Evolutionary conservation across 257 asterid genomes (phyloP).

Genomic region (Paulownia fortunei): DNA sequence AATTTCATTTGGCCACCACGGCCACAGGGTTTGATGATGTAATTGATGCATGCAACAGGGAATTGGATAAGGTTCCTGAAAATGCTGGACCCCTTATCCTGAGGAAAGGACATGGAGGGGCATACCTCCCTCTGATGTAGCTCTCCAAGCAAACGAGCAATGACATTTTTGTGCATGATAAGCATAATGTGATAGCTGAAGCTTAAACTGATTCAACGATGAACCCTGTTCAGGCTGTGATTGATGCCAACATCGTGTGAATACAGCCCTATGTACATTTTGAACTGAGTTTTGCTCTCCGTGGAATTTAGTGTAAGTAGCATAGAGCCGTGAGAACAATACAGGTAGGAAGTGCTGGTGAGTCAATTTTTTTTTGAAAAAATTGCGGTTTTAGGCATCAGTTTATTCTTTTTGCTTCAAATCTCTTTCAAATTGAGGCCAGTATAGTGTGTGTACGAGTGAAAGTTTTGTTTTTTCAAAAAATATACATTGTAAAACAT

Average conservation of each 20-base stretch:
- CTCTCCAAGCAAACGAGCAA: background rate
- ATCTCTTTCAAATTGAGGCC: constrained; percentile 37
- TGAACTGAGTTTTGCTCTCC: constrained; percentile 28
- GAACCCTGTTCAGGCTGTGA: background rate
- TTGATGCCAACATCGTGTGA: constrained; percentile 22
- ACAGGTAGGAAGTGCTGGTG: constrained; percentile 43
- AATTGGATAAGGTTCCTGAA: constrained; percentile 92
- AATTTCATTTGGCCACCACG: constrained; percentile 67
- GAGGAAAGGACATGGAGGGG: constrained; percentile 99
- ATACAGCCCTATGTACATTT: constrained; percentile 20
- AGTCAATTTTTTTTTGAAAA: constrained; percentile 41
- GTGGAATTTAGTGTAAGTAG: constrained; percentile 29
- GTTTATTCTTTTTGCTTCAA: constrained; percentile 46
- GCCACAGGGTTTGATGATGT: constrained; percentile 89
- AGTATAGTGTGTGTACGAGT: constrained; percentile 34
- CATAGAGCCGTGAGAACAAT: constrained; percentile 28
- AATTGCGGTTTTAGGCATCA: constrained; percentile 46
- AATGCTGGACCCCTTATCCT: constrained; percentile 95
- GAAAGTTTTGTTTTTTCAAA: constrained; percentile 25
- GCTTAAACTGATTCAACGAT: background rate
- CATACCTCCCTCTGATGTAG: constrained; percentile 94
- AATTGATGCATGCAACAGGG: constrained; percentile 62
- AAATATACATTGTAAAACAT: constrained; percentile 42
- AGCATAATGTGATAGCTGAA: background rate
- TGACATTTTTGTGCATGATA: constrained; percentile 4